Percentiles rank a stretch among this genome's conserved stretches.
Evolutionary conservation across 176 grass and related monocot genomes (phyloP).

Genomic region (Lolium rigidum): DNA sequence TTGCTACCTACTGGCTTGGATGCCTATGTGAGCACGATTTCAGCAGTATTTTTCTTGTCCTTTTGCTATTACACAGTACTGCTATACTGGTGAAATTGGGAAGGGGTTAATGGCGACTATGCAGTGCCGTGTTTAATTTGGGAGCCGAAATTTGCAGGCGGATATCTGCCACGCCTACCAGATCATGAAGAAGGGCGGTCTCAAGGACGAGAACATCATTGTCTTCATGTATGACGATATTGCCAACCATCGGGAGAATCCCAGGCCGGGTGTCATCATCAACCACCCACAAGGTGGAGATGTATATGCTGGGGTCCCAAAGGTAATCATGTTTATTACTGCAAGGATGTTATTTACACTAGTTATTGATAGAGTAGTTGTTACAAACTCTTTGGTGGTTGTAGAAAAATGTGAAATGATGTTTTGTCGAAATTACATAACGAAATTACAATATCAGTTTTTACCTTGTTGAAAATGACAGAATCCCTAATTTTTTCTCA

Average conservation of each 20-base stretch:
- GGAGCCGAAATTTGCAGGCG: conserved; percentile 53
- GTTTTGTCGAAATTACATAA: not conserved
- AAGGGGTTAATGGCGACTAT: not conserved
- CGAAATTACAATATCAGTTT: not conserved
- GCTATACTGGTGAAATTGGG: not conserved
- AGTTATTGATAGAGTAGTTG: conserved; percentile 1
- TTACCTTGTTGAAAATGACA: conserved; percentile 31
- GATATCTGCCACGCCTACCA: conserved; percentile 98
- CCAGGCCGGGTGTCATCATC: conserved; percentile 78
- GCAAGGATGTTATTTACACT: conserved; percentile 12
- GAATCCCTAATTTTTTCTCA: not conserved
- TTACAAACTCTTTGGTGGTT: conserved; percentile 11
- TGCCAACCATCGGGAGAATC: conserved; percentile 75
- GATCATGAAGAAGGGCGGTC: conserved; percentile 94
- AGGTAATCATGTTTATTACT: conserved; percentile 53
- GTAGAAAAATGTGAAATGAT: conserved; percentile 3
- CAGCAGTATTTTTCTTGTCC: not conserved
- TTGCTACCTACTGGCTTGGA: not conserved
- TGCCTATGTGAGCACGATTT: conserved; percentile 9
- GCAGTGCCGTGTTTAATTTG: conserved; percentile 14
- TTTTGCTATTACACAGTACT: not conserved
- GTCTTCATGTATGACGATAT: conserved; percentile 99
- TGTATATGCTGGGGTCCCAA: conserved; percentile 94
- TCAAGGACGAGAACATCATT: conserved; percentile 95
- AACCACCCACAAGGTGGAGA: conserved; percentile 88